A percentile compares a stretch with the other conserved stretches of the same genome.
Evolutionary conservation across 2,329 filamentous ascomycete genomes (phyloP).

Genomic region (Aureobasidium sp.): DNA sequence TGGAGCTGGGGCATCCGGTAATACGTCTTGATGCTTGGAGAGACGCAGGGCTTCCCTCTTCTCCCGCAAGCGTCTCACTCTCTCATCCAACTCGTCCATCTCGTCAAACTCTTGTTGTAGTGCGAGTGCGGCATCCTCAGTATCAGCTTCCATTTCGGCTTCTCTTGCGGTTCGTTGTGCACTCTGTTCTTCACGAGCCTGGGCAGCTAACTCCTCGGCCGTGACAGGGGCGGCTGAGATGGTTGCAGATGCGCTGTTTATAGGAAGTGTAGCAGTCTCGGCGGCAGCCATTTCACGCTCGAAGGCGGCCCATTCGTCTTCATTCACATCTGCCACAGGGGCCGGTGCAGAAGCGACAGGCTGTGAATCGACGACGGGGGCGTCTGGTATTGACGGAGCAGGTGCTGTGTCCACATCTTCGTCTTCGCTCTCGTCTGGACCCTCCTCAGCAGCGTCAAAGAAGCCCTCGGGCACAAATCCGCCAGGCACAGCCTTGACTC

Average conservation of each 20-base stretch:
- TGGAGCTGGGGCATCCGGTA: conserved; percentile 1
- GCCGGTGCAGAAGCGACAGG: not conserved
- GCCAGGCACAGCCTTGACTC: conserved; percentile 13
- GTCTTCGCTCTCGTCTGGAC: not conserved
- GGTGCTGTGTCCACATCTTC: not conserved
- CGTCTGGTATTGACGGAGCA: conserved; percentile 4
- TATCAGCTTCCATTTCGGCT: conserved; percentile 41
- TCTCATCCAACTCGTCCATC: conserved; percentile 42
- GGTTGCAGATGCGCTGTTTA: conserved; percentile 28
- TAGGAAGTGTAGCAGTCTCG: conserved; percentile 21
- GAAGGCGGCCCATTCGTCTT: conserved; percentile 81
- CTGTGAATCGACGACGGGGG: not conserved
- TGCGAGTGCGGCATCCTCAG: conserved; percentile 39
- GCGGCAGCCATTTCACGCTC: conserved; percentile 65
- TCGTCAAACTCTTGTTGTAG: conserved; percentile 45
- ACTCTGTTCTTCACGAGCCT: conserved; percentile 38
- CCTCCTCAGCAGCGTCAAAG: conserved; percentile 29
- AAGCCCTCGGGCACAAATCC: conserved; percentile 14
- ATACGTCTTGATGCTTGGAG: conserved; percentile 9
- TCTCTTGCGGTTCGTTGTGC: conserved; percentile 36
- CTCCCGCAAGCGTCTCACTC: conserved; percentile 39
- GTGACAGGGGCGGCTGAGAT: conserved; percentile 42
- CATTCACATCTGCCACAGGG: conserved; percentile 44
- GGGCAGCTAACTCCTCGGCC: conserved; percentile 39
- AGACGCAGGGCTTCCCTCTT: conserved; percentile 38